Evolutionary conservation across 2,329 filamentous ascomycete genomes (phyloP).

Genomic region (Samsoniella hepiali): DNA sequence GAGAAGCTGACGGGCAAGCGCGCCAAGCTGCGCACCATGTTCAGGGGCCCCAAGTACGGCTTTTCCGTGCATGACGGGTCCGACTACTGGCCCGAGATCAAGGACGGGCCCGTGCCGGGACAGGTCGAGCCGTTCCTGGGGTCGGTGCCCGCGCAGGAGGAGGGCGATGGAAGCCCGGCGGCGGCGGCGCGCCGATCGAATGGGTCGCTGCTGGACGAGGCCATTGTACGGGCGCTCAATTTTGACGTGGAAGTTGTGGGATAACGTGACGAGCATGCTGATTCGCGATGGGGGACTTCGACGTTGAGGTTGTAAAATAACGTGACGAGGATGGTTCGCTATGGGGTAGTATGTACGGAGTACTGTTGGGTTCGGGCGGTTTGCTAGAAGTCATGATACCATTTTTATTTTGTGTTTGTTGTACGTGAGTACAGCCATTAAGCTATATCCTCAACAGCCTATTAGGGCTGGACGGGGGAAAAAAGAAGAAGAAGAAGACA

Average conservation of each 20-base stretch:
- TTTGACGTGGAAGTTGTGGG: constrained; percentile 21
- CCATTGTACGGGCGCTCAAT: constrained; percentile 20
- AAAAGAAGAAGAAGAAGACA: too few species aligned
- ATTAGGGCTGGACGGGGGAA: too few species aligned
- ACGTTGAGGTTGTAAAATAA: too few species aligned
- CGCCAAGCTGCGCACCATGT: constrained; percentile 32
- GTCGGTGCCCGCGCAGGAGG: constrained; percentile 6
- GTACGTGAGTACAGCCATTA: too few species aligned
- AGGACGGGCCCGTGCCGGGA: constrained; percentile 26
- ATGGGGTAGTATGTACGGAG: too few species aligned
- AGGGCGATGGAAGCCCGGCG: constrained; percentile 16
- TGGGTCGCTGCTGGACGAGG: constrained; percentile 17
- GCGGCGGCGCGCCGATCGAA: background rate
- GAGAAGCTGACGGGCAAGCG: constrained; percentile 28
- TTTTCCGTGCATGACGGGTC: constrained; percentile 27
- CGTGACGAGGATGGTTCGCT: too few species aligned
- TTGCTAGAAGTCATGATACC: background rate
- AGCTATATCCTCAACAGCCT: too few species aligned
- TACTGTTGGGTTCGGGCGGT: too few species aligned
- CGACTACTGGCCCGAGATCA: constrained; percentile 29
- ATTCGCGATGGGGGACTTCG: too few species aligned
- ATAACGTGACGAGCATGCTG: background rate
- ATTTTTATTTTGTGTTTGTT: background rate
- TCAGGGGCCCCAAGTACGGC: constrained; percentile 44
- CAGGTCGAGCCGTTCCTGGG: constrained; percentile 25